Evolutionary conservation across 169 alveolate species (phyloP), one percentile per base, ranked within the genome.

Genomic region (Cryptosporidium viatorum): DNA sequence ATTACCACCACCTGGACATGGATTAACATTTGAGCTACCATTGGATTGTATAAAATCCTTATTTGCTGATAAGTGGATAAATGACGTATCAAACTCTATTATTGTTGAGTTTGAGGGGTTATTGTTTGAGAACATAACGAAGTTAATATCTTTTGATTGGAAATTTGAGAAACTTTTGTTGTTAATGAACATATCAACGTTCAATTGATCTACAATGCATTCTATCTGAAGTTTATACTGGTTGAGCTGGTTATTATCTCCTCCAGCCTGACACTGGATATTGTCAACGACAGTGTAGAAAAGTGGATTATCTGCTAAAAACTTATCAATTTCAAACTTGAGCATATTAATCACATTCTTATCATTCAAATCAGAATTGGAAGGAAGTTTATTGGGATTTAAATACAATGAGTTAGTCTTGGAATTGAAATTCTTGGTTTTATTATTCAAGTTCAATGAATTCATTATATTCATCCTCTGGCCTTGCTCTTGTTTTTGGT

Each of bases 51-150:
- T 3, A 43, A 62, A 80, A 0, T 80, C 89, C 7, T 62, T 80
- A n/a, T 43, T 80, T 31, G 89, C 89, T 0, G 55, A 69, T 33
- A 80, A 43, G 23, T 41, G 33, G 29, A 80, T 48, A 1, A 70
- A 80, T 18, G 89, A 80, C 3, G 75, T 48, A 41, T 80, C 89
- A 29, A 80, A 80, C 39, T 80, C 89, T 33, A 80, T 80, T 14
- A 62, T 43, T 8, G 80, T 65, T 35, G 75, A 80, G 21, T 80
- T 62, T 12, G 71, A 60, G 1, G 60, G 33, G 2, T 26, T 33
- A 9, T n/a, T 62, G 26, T 41, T 80, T 35, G 89, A 80, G n/a
- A 50, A n/a, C 41, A 80, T 48, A 18, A 80, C 73, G 52, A 65
- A 37, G 68, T 80, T 80, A 3, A 80, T 62, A 43, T 80, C 89